Percentiles rank a stretch among this genome's conserved stretches.
Conservation (phyloP, 139 green algal species). For the Ettlia oleoabundans region DNA sequence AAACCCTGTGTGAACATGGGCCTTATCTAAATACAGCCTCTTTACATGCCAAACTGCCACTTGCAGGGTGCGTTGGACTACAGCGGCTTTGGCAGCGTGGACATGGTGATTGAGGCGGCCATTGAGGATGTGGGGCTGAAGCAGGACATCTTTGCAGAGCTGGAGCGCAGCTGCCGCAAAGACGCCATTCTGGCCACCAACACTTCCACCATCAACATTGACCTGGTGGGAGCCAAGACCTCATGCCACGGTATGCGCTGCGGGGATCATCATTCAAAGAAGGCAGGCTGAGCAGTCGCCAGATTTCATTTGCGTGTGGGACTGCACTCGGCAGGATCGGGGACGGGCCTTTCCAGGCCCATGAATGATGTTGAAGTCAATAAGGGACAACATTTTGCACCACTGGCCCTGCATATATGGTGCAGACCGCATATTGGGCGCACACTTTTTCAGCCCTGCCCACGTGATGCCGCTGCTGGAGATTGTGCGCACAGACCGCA, state of each 20-base stretch:
- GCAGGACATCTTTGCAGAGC: conserved; percentile 87
- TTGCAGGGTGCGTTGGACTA: conserved; percentile 79
- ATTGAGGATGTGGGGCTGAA: conserved; percentile 97
- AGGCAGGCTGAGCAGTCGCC: too few species aligned
- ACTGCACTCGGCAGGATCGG: too few species aligned
- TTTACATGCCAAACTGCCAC: neutral
- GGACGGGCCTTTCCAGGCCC: too few species aligned
- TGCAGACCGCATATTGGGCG: conserved; percentile 87
- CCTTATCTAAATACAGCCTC: too few species aligned
- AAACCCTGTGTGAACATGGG: too few species aligned
- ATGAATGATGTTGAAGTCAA: too few species aligned
- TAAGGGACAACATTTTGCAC: neutral
- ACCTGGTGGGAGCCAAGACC: conserved; percentile 78
- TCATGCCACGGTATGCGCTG: neutral
- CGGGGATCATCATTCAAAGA: neutral
- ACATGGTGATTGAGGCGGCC: conserved; percentile 99
- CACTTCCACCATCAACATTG: conserved; percentile 98
- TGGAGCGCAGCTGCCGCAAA: conserved; percentile 78
- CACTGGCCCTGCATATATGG: neutral
- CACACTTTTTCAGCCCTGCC: conserved; percentile 96
- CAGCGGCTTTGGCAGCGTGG: conserved; percentile 75
- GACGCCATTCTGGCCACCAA: conserved; percentile 97
- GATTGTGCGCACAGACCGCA: conserved; percentile 92
- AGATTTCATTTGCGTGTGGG: too few species aligned
- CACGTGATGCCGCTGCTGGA: conserved; percentile 99